phyloP scores from a whole-genome alignment of 371 early-diverging fungal genomes.

The Mortierella sp. region DNA sequence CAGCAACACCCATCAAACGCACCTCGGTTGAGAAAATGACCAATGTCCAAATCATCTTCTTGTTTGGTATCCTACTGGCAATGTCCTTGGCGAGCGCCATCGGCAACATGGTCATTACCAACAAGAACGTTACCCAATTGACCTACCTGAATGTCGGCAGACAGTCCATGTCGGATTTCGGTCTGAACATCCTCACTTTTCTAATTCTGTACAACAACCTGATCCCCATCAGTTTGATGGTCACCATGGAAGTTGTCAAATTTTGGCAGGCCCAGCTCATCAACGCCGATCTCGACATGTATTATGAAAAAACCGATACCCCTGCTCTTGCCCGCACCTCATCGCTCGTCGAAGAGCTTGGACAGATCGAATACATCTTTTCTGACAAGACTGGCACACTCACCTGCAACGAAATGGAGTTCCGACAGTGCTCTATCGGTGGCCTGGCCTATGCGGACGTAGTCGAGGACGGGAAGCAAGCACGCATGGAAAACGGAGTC shows the following conservation, averaged over 20 bases:
- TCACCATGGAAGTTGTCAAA: slow-evolving; percentile 79
- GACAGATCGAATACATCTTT: slow-evolving; percentile 90
- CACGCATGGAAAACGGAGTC: slow-evolving; percentile 68
- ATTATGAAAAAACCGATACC: slow-evolving; percentile 74
- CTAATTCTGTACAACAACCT: slow-evolving; percentile 83
- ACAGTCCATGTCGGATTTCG: no score
- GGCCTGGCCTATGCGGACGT: slow-evolving; percentile 75
- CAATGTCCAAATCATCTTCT: slow-evolving; percentile 73
- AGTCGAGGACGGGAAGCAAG: slow-evolving; percentile 74
- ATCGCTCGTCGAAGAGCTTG: slow-evolving; percentile 91
- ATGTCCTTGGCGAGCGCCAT: slow-evolving; percentile 61
- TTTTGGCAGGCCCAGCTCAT: slow-evolving; percentile 80
- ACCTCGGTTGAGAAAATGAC: slow-evolving; percentile 37
- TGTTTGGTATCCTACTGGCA: slow-evolving; percentile 66
- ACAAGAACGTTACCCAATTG: slow-evolving; percentile 34
- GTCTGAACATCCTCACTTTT: slow-evolving; percentile 42
- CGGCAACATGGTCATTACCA: slow-evolving; percentile 57
- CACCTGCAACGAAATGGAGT: slow-evolving; percentile 94
- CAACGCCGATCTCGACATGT: slow-evolving; percentile 78
- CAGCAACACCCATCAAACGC: slow-evolving; percentile 59
- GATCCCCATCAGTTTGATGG: slow-evolving; percentile 81
- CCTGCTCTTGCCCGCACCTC: slow-evolving; percentile 85
- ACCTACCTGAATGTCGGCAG: slow-evolving; percentile 61
- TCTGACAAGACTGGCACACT: slow-evolving; percentile 98
- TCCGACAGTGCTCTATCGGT: slow-evolving; percentile 79